Conservation (phyloP, 495 filamentous ascomycete species). For the Tetracladium setigerum region DNA sequence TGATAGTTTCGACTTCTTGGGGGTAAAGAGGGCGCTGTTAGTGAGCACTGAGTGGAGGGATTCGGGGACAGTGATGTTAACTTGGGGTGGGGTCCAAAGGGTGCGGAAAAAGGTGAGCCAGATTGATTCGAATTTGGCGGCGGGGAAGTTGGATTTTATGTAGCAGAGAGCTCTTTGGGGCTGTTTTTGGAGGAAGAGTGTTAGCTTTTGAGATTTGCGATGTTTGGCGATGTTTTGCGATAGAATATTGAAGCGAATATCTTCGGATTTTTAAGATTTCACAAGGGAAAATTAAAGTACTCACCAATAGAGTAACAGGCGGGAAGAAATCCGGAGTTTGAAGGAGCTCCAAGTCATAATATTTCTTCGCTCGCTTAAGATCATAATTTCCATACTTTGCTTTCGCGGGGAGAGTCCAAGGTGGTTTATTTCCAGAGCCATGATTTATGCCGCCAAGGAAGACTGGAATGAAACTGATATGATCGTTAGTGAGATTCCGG, state of each 20-base stretch:
- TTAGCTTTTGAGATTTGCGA: not conserved
- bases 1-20: conserved; percentile 40
- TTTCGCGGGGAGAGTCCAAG: conserved; percentile 63
- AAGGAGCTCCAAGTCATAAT: conserved; percentile 40
- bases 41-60: conserved; percentile 20
- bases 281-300: not conserved
- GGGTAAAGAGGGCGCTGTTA: conserved; percentile 30
- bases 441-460: conserved; percentile 69
- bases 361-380: conserved; percentile 41
- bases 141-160: conserved; percentile 47
- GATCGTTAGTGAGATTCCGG: not conserved
- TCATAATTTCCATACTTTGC: conserved; percentile 49
- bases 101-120: conserved; percentile 38
- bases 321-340: conserved; percentile 26
- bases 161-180: conserved; percentile 58
- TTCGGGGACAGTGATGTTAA: conserved; percentile 42
- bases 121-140: conserved; percentile 31
- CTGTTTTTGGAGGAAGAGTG: conserved; percentile 21
- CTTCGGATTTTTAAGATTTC: too few species aligned
- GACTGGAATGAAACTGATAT: conserved; percentile 54
- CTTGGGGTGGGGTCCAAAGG: conserved; percentile 36
- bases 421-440: conserved; percentile 62
- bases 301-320: conserved; percentile 25
- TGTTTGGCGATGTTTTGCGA: not conserved
- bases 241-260: too few species aligned